Base-by-base conservation (phyloP, 2,329 filamentous ascomycete genomes). In the Albophoma yamanashiensis region DNA sequence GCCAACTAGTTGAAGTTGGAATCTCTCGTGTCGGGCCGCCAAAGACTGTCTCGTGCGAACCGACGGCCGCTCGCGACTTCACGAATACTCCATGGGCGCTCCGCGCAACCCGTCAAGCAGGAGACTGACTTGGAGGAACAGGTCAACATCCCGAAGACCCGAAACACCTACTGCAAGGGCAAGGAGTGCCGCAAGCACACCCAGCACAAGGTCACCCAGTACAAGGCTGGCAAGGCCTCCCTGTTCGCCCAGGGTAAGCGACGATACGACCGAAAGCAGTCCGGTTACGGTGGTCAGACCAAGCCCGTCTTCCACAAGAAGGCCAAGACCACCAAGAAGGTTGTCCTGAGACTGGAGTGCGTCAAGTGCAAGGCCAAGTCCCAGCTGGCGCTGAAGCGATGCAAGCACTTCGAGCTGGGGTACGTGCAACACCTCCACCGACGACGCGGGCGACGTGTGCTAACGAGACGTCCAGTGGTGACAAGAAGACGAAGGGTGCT, bases 401-500 rank as follows among this genome's bases (percentile, higher is more conserved):
- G 94, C 92, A 99, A 99, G 90, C 94, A 99, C 87, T 99, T 99
- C 82, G 94, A 99, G 85, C 84, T 99, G 76, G 94, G 92, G 91
- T 96, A 92, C 67, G 91, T 86, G 58, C 61, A 34, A 25, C 43
- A 42, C 25, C 7, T 0, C 36, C 1, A 11, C n/a, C n/a, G 15
- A 20, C 55, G 50, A 36, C 20, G 20, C 36, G 20, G 20, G 31
- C 47, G 40, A 45, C 34, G 36, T 27, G 31, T 57, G 66, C 78
- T 83, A 75, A 83, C 73, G 57, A 61, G 62, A 63, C 60, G 4
- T 69, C 73, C 71, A 96, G 94, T 88, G 94, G 94, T 87, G 94
- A 99, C 89, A 99, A 99, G 92, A 99, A 99, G 91, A 99, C 94
- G 74, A 99, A 99, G 92, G 94, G 94, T 89, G 94, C 94, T 74